Percentiles rank a stretch among this genome's conserved stretches.
Conservation (phyloP, 257 asterid genomes). For the Solanum ossicruentum region DNA sequence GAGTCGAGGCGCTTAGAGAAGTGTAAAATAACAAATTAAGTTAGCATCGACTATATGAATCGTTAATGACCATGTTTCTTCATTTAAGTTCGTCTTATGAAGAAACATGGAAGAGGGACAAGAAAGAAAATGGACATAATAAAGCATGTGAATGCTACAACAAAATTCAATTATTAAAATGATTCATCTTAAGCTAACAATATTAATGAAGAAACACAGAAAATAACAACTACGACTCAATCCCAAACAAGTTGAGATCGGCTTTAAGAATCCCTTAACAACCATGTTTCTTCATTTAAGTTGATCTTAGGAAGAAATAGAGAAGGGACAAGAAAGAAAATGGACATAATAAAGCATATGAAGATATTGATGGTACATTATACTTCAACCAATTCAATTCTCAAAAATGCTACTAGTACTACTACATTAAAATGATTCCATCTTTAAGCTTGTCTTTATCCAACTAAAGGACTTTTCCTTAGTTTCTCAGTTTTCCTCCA, state of each 20-base stretch:
- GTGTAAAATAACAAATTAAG: not conserved
- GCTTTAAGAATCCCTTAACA: not conserved
- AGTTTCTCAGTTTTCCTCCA: conserved; percentile 36
- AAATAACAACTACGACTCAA: not conserved
- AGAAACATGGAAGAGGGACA: not conserved
- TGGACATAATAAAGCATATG: not conserved
- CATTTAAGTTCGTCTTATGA: not conserved
- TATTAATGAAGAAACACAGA: not conserved
- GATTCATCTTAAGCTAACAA: not conserved
- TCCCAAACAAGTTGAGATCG: not conserved
- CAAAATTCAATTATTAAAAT: not conserved
- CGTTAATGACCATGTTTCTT: not conserved
- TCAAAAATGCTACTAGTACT: not conserved
- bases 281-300: not conserved
- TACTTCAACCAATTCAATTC: not conserved
- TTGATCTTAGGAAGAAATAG: not conserved
- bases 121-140: not conserved
- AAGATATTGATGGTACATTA: not conserved
- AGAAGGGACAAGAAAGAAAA: not conserved
- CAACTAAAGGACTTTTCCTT: conserved; percentile 31
- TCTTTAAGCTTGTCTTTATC: conserved; percentile 1
- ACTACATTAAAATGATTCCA: not conserved
- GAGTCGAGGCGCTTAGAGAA: not conserved
- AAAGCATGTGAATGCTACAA: not conserved
- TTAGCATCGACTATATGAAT: not conserved